Evolutionary conservation across 768 basidiomycete genomes (phyloP), one percentile per base, ranked within the genome.

Genomic region (Scleroderma bovista): DNA sequence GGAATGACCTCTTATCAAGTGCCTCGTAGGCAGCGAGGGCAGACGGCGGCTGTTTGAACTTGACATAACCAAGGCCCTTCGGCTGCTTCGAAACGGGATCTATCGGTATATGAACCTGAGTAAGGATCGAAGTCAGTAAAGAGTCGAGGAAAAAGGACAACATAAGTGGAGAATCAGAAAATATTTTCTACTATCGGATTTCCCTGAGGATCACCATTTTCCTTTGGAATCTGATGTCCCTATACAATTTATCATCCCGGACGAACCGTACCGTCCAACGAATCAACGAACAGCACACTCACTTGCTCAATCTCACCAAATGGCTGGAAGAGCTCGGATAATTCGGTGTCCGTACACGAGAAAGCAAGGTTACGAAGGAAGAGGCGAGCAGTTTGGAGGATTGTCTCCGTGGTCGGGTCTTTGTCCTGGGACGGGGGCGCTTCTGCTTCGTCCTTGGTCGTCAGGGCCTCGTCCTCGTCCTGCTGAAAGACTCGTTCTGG

Each of bases 291-390:
- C 53, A 24, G 13, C 20, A 54, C 5, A 44, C 80, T 75, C 53
- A 91, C 92, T 85, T 93, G 87, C 37, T 76, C 75, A 31, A 96
- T 63, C 40, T 79, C 72, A 9, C 94, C 94, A 62, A 79, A 90
- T 0, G 77, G 71, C 3, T 67, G 63, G 64, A 93, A 93, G 2
- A 84, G 73, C 12, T 76, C 73, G 2, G 65, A 60, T 1, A 98
- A 68, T 44, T 96, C 93, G 2, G 72, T 66, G 16, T 86, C 78
- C 7, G 86, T 84, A 50, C 88, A 90, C 0, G 84, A 79, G 60
- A 93, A 98, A 0, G 93, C 76, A n/a, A 99, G 68, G 62, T 98
- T 99, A n/a, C 96, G 90, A 6, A 99, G 71, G 61, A 98, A 98
- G 2, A 98, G 71, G 4, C 94, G 80, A 1, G 81, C 77, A 0